These are phyloP conservation scores for Saturnispora hagleri DNA, from an alignment of 805 yeast genomes.

Conservation along the genomic window DNA sequence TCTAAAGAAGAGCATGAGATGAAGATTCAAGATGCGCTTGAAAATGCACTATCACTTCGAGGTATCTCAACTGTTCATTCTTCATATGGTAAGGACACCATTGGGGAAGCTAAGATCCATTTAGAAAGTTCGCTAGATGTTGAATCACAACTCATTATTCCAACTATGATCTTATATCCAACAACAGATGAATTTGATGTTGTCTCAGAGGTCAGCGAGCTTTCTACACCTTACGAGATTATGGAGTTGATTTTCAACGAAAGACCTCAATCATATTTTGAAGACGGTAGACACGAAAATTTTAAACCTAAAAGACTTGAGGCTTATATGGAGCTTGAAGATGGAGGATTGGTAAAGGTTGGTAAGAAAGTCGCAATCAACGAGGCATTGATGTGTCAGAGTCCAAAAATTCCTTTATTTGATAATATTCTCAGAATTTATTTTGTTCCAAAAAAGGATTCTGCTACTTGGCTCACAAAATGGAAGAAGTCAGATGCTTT, in stretches of 20 bases:
- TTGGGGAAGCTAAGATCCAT: constrained; percentile 42
- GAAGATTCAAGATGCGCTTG: constrained; percentile 35
- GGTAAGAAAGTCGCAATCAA: constrained; percentile 68
- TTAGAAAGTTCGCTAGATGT: constrained; percentile 58
- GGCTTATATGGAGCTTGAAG: constrained; percentile 69
- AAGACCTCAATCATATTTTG: constrained; percentile 64
- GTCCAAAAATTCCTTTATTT: constrained; percentile 65
- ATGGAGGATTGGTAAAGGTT: constrained; percentile 79
- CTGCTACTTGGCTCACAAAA: constrained; percentile 51
- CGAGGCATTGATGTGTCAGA: constrained; percentile 50
- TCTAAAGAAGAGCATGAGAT: constrained; percentile 30
- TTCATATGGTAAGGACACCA: constrained; percentile 44
- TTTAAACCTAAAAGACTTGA: constrained; percentile 54
- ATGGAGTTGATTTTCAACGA: constrained; percentile 46
- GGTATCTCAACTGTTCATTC: constrained; percentile 43
- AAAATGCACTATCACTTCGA: constrained; percentile 54
- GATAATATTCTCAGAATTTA: constrained; percentile 66
- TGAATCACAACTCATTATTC: constrained; percentile 74
- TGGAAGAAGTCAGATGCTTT: constrained; percentile 61
- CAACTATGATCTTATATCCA: constrained; percentile 76
- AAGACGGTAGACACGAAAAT: constrained; percentile 48
- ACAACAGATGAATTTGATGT: constrained; percentile 77
- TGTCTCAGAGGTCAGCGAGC: constrained; percentile 65
- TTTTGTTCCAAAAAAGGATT: constrained; percentile 66
- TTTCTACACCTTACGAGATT: constrained; percentile 55